Evolutionary conservation across 1,139 yeast species (phyloP), one percentile per base, ranked within the genome.

Genomic region (Suhomyces yuchorum): DNA sequence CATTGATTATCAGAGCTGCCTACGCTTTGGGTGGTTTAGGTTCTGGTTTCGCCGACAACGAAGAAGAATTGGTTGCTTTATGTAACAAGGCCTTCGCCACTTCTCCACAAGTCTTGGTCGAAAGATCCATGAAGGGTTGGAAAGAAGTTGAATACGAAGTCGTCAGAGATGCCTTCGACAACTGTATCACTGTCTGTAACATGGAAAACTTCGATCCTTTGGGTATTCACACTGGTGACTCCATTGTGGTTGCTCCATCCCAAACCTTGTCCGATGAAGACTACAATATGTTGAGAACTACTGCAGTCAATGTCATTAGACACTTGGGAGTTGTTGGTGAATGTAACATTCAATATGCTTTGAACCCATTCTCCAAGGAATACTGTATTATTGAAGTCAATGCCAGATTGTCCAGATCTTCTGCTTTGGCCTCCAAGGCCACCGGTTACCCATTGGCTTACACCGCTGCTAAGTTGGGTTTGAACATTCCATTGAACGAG

Each of bases 321-420:
- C 99, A 93, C 65, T 80, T 93, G 65, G 99, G 99, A 62, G 99
- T 93, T 67, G 98, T 93, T 64, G 99, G 99, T 80, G 99, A 93
- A 77, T 93, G 99, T 81, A 93, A 93, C 77, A 90, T 93, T 64
- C 99, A 93, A 71, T 93, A 93, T 67, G 98, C 99, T 49, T 81
- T 93, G 68, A 90, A 93, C 68, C 98, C 99, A 58, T 82, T 83
- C 73, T 86, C 95, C 53, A 87, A 88, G 71, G 99, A 93, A 67
- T 93, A 92, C 75, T 88, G 99, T 73, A 90, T 93, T 59, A 93
- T 93, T 69, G 99, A 93, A 75, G 99, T 93, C 56, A 93, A 93
- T 68, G 99, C 99, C 47, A 88, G 99, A 77, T 80, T 93, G 63
- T 92, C 98, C 20, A 86, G 99, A 71, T 93, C 99, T 47, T 93